These are phyloP conservation scores for Alternaria incomplexa DNA, from an alignment of 2,329 filamentous ascomycete genomes.

Conservation along the genomic window DNA sequence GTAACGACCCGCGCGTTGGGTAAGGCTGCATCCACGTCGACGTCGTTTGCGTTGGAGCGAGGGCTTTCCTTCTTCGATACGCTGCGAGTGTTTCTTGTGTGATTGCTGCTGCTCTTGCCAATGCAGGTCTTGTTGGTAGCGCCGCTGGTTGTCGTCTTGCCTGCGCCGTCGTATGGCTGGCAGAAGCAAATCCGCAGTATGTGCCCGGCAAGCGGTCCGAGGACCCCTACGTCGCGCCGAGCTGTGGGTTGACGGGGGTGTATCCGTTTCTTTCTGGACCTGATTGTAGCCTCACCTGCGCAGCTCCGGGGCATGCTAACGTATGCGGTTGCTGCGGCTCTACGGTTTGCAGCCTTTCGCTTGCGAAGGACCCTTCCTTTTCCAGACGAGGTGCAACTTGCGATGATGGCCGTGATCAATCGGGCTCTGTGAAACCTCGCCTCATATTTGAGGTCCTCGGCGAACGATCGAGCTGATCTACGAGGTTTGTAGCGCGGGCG, in stretches of 20 bases:
- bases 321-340: constrained; percentile 3
- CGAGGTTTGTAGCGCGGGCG: constrained; percentile 1
- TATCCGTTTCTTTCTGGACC: neutral
- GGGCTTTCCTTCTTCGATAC: constrained; percentile 4
- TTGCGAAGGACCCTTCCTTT: constrained; percentile 21
- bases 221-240: neutral
- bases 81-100: neutral
- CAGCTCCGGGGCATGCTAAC: neutral
- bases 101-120: neutral
- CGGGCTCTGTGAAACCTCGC: constrained; percentile 21
- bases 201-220: constrained; percentile 26
- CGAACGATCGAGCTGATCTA: constrained; percentile 6
- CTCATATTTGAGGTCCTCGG: constrained; percentile 16
- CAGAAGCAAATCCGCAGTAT: constrained; percentile 44
- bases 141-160: constrained; percentile 3
- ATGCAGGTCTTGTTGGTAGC: constrained; percentile 6
- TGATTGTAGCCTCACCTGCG: neutral
- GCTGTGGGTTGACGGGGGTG: neutral
- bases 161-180: constrained; percentile 40
- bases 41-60: neutral
- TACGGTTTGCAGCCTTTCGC: constrained; percentile 3
- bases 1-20: constrained; percentile 20
- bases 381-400: constrained; percentile 11
- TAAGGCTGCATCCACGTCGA: constrained; percentile 11
- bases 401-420: constrained; percentile 13